Evolutionary conservation across 2,329 filamentous ascomycete species (phyloP).

Genomic region (Alternaria tenuissima): DNA sequence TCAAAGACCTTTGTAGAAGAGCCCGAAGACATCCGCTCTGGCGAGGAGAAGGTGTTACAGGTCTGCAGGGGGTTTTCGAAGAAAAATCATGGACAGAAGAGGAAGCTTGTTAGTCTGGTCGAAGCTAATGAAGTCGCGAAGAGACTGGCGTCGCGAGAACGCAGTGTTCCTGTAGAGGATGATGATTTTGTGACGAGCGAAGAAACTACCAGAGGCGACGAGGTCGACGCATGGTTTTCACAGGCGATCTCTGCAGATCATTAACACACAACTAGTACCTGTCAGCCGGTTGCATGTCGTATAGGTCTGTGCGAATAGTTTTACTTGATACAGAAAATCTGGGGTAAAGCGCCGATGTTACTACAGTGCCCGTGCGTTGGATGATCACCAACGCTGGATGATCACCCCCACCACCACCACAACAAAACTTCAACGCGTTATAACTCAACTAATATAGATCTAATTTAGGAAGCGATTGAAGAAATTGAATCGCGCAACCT

Average conservation of each 20-base stretch:
- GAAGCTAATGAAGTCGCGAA: constrained; percentile 70
- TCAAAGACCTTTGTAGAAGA: constrained; percentile 31
- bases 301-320: not conserved
- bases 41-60: constrained; percentile 45
- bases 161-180: constrained; percentile 40
- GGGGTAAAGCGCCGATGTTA: not conserved
- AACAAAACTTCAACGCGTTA: too few species aligned
- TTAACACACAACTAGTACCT: not conserved
- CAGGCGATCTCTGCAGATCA: not conserved
- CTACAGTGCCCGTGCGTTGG: not conserved
- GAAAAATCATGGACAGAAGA: constrained; percentile 50
- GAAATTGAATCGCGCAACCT: too few species aligned
- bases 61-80: constrained; percentile 46
- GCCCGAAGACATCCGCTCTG: constrained; percentile 2
- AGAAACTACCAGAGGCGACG: constrained; percentile 1
- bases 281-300: not conserved
- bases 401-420: too few species aligned
- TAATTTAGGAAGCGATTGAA: too few species aligned
- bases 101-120: constrained; percentile 63
- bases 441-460: too few species aligned
- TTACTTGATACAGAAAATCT: not conserved
- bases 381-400: too few species aligned
- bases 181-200: constrained; percentile 48
- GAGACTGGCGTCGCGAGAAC: constrained; percentile 65
- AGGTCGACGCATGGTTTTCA: constrained; percentile 5